Conservation (phyloP, 2,329 filamentous ascomycete species). For the Cercospora beticola region DNA sequence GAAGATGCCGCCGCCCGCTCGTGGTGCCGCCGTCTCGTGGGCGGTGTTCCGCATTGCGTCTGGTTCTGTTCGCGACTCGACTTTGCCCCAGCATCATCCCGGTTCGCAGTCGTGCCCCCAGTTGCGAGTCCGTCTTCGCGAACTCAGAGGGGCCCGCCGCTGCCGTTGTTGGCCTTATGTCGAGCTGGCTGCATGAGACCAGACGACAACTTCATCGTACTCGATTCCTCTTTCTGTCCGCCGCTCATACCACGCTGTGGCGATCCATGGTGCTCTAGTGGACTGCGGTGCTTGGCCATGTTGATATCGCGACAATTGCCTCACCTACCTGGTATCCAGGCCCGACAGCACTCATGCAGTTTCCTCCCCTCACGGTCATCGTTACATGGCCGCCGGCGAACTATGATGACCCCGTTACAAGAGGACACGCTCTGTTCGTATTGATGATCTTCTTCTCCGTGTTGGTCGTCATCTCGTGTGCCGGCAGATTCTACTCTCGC, state of each 20-base stretch:
- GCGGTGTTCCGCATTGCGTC: background rate
- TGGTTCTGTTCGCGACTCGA: background rate
- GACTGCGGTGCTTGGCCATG: conserved; percentile 1
- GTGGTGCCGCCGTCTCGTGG: conserved; percentile 5
- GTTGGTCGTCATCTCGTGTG: conserved; percentile 40
- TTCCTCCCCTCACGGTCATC: conserved; percentile 37
- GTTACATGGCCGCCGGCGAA: conserved; percentile 43
- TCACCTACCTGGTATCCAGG: background rate
- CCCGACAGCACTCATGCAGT: conserved; percentile 24
- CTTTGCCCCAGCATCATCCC: conserved; percentile 12
- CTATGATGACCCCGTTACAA: conserved; percentile 44
- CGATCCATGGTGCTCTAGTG: background rate
- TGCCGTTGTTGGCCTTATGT: background rate
- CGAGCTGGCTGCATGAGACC: background rate
- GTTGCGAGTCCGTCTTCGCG: background rate
- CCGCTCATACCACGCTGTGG: background rate
- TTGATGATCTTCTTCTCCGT: conserved; percentile 43
- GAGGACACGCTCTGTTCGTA: conserved; percentile 43
- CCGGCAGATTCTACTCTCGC: conserved; percentile 43
- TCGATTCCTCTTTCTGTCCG: background rate
- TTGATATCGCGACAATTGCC: conserved; percentile 3
- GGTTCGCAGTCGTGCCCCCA: background rate
- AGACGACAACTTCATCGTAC: background rate
- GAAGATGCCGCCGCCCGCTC: conserved; percentile 14
- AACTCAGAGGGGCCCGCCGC: background rate